Percentiles rank a stretch among this genome's conserved stretches.
phyloP scores from a whole-genome alignment of 495 filamentous ascomycete genomes.

The Venustampulla echinocandica region DNA sequence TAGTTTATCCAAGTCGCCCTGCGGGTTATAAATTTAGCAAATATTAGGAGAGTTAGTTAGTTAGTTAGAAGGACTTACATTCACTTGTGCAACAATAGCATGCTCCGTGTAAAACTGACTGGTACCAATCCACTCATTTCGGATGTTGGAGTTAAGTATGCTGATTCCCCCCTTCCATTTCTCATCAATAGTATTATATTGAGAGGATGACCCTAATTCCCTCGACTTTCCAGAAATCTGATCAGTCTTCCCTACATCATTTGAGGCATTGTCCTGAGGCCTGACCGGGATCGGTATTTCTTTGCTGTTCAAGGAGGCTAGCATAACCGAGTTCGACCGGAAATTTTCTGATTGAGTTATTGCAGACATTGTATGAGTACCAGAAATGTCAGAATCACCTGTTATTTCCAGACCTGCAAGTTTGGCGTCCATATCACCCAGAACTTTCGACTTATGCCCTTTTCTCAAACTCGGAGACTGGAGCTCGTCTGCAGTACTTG shows the following conservation, averaged over 20 bases:
- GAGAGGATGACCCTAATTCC: neutral
- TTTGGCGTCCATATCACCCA: too few relatives aligned
- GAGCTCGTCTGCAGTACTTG: too few relatives aligned
- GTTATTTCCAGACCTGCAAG: too few relatives aligned
- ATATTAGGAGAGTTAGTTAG: neutral
- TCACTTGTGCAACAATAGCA: neutral
- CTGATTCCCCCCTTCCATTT: neutral
- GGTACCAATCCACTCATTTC: conserved; percentile 11
- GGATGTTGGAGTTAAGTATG: conserved; percentile 7
- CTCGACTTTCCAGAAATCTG: neutral
- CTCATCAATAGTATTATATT: neutral
- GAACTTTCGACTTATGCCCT: too few relatives aligned
- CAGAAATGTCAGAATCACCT: too few relatives aligned
- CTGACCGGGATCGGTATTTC: neutral
- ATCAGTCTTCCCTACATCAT: neutral
- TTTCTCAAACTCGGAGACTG: too few relatives aligned
- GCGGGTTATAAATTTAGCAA: neutral
- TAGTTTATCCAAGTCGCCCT: conserved; percentile 4
- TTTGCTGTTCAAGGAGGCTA: neutral
- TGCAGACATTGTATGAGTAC: too few relatives aligned
- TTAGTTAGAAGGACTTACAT: conserved; percentile 2
- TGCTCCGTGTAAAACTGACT: conserved; percentile 4
- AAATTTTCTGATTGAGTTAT: too few relatives aligned
- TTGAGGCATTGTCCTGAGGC: neutral
- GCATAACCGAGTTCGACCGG: too few relatives aligned